Evolutionary conservation across 768 basidiomycete genomes (phyloP).

Genomic region (Mycena galopus): DNA sequence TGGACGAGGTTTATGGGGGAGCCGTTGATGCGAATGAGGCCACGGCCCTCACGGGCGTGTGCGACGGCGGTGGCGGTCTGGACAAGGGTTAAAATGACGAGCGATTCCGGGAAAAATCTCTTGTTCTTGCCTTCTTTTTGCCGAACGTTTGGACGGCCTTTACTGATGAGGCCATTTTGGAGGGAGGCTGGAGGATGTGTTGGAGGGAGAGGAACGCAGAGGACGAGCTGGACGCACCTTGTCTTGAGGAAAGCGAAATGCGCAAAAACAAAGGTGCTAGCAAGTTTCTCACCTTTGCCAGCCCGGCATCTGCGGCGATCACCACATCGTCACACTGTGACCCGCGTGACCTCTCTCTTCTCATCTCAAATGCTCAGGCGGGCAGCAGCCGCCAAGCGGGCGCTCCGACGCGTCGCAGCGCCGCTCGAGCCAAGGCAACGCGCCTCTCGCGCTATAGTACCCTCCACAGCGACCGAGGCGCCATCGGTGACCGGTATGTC

Average conservation of each 20-base stretch:
- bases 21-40: constrained; percentile 96
- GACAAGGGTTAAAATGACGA: constrained; percentile 15
- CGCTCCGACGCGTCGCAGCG: constrained; percentile 20
- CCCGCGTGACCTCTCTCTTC: neutral
- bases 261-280: constrained; percentile 7
- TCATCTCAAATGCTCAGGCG: constrained; percentile 26
- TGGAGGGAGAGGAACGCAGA: constrained; percentile 31
- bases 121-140: constrained; percentile 95
- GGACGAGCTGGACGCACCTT: constrained; percentile 25
- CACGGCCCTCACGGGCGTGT: constrained; percentile 95
- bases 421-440: neutral
- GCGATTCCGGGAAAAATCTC: constrained; percentile 16
- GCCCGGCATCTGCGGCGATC: neutral
- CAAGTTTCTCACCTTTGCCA: neutral
- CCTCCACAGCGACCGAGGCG: neutral
- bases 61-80: constrained; percentile 99
- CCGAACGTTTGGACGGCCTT: constrained; percentile 99
- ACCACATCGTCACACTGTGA: neutral
- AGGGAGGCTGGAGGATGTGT: constrained; percentile 45
- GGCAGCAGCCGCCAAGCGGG: constrained; percentile 12
- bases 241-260: constrained; percentile 22
- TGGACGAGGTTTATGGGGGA: constrained; percentile 96
- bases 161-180: constrained; percentile 77
- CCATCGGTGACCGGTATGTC: constrained; percentile 20
- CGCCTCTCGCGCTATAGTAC: neutral